Base-by-base conservation (phyloP, 2,329 filamentous ascomycete genomes). In the Hypoxylon sp. region DNA sequence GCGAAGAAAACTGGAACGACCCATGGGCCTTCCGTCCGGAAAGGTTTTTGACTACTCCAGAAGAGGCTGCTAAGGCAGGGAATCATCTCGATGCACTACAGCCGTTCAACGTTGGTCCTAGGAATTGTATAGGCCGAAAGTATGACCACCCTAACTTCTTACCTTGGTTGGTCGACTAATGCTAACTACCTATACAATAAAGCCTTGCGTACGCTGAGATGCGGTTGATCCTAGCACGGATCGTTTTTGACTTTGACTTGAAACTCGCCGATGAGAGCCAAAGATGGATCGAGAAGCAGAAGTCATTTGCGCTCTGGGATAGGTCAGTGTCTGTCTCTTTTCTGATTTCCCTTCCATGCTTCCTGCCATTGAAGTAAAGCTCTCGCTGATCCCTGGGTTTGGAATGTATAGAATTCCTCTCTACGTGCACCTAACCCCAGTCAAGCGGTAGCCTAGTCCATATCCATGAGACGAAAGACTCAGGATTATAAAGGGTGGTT, bases 171-270 rank as follows among this genome's bases (percentile, higher is more conserved):
- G n/a, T n/a, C n/a, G n/a, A n/a, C n/a, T n/a, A n/a, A n/a, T n/a
- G n/a, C n/a, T n/a, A n/a, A n/a, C n/a, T n/a, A n/a, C n/a, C n/a
- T n/a, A n/a, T n/a, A n/a, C n/a, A 11, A 5, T 19, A 13, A 30
- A 67, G 71, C 48, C 70, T 78, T 20, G 78, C 78, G 1, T 75
- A 75, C 34, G 70, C 70, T 3, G 77, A 81, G 59, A 75, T 80
- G 72, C 72, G 77, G 1, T 54, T 79, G 3, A 73, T 78, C 7
- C 51, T 79, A 1, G 69, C 74, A 1, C 70, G 72, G 6, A 43
- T 81, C 4, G 55, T 80, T 2, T 78, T 66, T 46, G 70, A 73
- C 13, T 80, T 80, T 47, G 76, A 80, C 34, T 54, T 78, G 34
- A 61, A 69, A 30, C 62, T 77, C 4, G 60, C 56, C 2, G 59